phyloP scores from a whole-genome alignment of 2,329 filamentous ascomycete species.

The Emmonsia crescens region DNA sequence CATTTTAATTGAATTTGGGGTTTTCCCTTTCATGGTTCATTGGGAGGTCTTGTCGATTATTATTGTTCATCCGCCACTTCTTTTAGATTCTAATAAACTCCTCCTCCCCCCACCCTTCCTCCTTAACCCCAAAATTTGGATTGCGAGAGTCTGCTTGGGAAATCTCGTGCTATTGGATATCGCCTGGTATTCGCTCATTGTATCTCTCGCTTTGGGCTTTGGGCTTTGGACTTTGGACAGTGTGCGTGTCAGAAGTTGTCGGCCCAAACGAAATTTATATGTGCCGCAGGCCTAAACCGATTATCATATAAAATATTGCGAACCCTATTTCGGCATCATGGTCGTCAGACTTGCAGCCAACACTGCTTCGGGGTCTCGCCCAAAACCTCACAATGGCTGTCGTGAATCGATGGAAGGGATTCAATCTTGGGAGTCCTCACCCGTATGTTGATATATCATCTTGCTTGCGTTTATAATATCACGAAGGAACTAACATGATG shows the following conservation, averaged over 20 bases:
- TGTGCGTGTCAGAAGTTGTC: neutral
- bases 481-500: neutral
- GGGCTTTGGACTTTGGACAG: neutral
- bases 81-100: neutral
- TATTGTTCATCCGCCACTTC: neutral
- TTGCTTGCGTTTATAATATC: neutral
- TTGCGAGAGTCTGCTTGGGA: neutral
- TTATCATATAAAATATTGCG: neutral
- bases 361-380: neutral
- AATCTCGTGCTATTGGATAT: neutral
- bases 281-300: neutral
- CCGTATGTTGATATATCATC: conserved; percentile 1
- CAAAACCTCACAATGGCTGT: neutral
- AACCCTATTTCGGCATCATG: neutral
- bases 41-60: conserved; percentile 1
- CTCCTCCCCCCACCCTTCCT: too few species aligned
- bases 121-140: neutral
- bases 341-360: neutral
- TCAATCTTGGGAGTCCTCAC: conserved; percentile 6
- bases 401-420: neutral
- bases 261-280: neutral
- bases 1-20: neutral
- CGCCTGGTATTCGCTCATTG: neutral
- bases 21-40: neutral
- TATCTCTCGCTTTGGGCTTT: neutral